Evolutionary conservation across 2,329 filamentous ascomycete species (phyloP).

Genomic region (Juglanconis juglandina): DNA sequence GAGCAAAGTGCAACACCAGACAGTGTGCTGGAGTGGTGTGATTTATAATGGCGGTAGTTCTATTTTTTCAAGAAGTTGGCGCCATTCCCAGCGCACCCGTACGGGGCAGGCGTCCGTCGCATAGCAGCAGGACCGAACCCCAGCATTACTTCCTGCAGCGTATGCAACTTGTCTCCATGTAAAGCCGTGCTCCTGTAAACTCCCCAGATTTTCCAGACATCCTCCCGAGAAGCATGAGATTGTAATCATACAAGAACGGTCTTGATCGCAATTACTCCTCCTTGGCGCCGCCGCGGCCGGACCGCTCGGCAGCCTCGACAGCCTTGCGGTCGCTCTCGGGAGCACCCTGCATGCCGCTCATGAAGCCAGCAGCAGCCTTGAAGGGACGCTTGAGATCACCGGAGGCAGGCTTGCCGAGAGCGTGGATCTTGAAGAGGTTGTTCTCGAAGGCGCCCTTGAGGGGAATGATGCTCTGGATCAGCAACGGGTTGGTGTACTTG

Average conservation of each 20-base stretch:
- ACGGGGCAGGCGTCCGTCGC: neutral
- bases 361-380: slow-evolving; percentile 80
- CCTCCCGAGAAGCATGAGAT: neutral
- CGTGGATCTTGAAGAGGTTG: slow-evolving; percentile 93
- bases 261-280: slow-evolving; percentile 53
- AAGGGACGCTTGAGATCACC: slow-evolving; percentile 95
- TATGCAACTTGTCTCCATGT: neutral
- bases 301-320: slow-evolving; percentile 74
- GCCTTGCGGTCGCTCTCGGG: slow-evolving; percentile 86
- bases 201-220: neutral
- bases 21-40: neutral
- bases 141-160: neutral
- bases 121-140: neutral
- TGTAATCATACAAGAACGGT: neutral
- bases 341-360: slow-evolving; percentile 70
- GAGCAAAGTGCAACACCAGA: neutral
- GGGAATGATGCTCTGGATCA: slow-evolving; percentile 98
- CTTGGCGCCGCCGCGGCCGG: slow-evolving; percentile 68
- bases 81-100: neutral
- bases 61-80: neutral
- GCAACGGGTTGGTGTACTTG: slow-evolving; percentile 98
- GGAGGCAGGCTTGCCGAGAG: slow-evolving; percentile 79
- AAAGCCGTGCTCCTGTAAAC: neutral
- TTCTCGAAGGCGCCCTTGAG: slow-evolving; percentile 93
- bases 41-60: neutral